Percentiles rank a stretch among this genome's conserved stretches.
phyloP scores from a whole-genome alignment of 2,329 filamentous ascomycete genomes.

The Fusarium sp. region DNA sequence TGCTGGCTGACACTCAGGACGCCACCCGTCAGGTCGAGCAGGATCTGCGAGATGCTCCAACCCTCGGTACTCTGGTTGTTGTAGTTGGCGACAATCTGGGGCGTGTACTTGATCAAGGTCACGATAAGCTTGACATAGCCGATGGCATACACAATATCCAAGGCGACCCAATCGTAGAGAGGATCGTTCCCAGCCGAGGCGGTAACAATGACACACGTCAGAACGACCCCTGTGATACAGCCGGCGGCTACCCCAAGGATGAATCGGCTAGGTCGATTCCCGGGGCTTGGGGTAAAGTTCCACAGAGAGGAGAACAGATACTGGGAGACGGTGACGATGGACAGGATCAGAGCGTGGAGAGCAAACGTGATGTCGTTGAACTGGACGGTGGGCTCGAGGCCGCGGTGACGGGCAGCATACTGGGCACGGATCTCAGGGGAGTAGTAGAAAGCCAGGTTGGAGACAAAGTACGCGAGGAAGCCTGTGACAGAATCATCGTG shows the following conservation, averaged over 20 bases:
- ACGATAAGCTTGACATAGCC: constrained; percentile 91
- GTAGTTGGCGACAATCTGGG: constrained; percentile 86
- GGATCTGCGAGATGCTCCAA: constrained; percentile 87
- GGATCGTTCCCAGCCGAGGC: constrained; percentile 52
- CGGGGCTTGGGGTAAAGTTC: constrained; percentile 75
- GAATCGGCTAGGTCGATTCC: constrained; percentile 67
- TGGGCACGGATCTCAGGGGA: constrained; percentile 81
- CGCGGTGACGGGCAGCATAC: constrained; percentile 83
- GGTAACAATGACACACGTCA: constrained; percentile 61
- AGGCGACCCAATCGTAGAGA: constrained; percentile 66
- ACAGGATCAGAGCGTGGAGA: constrained; percentile 80
- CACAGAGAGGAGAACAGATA: constrained; percentile 78
- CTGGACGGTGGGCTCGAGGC: constrained; percentile 83
- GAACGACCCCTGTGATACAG: constrained; percentile 70
- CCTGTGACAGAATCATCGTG: constrained; percentile 54
- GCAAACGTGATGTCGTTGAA: constrained; percentile 94
- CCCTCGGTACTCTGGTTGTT: constrained; percentile 86
- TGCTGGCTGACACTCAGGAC: constrained; percentile 85
- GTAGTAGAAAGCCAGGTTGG: constrained; percentile 81
- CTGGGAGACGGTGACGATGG: constrained; percentile 80
- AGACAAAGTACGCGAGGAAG: constrained; percentile 81
- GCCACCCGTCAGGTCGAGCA: constrained; percentile 86
- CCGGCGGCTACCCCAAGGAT: constrained; percentile 79
- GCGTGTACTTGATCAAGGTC: constrained; percentile 92
- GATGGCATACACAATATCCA: constrained; percentile 75